phyloP scores from a whole-genome alignment of 768 basidiomycete genomes.

The Calocera cornea region DNA sequence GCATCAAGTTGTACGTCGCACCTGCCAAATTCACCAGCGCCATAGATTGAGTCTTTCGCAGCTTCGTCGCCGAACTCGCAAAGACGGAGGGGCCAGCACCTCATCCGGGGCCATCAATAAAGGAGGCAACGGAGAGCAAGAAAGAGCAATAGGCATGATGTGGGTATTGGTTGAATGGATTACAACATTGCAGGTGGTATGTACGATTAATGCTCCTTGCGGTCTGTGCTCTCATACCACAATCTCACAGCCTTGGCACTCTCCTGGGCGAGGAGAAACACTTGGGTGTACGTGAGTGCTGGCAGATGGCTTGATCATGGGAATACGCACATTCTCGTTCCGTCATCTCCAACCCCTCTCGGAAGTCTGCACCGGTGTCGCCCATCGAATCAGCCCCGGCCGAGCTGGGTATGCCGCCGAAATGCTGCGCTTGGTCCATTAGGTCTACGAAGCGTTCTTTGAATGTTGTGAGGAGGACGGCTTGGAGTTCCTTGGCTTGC shows the following conservation, averaged over 20 bases:
- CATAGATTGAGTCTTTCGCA: slow-evolving; percentile 22
- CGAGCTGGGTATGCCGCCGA: slow-evolving; percentile 54
- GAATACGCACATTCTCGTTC: slow-evolving; percentile 72
- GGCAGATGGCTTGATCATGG: background rate
- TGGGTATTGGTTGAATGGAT: background rate
- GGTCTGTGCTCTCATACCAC: slow-evolving; percentile 72
- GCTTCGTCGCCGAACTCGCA: slow-evolving; percentile 55
- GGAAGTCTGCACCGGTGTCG: slow-evolving; percentile 57
- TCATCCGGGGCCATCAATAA: slow-evolving; percentile 14
- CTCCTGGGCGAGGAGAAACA: slow-evolving; percentile 76
- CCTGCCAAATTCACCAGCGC: background rate
- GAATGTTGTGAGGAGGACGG: slow-evolving; percentile 66
- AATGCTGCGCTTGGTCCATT: slow-evolving; percentile 80
- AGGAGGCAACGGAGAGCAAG: slow-evolving; percentile 22
- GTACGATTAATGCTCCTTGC: slow-evolving; percentile 16
- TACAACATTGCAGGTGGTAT: slow-evolving; percentile 1
- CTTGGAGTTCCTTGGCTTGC: slow-evolving; percentile 57
- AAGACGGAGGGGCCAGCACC: slow-evolving; percentile 19
- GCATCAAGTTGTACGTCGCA: slow-evolving; percentile 57
- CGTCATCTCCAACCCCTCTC: slow-evolving; percentile 84
- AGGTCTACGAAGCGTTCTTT: slow-evolving; percentile 60
- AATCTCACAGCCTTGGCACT: slow-evolving; percentile 59
- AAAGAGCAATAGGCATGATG: background rate
- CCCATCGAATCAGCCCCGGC: slow-evolving; percentile 37
- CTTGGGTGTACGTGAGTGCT: slow-evolving; percentile 29